Conservation (phyloP, 371 early-diverging fungal species). For the Saksenaea vasiformis region DNA sequence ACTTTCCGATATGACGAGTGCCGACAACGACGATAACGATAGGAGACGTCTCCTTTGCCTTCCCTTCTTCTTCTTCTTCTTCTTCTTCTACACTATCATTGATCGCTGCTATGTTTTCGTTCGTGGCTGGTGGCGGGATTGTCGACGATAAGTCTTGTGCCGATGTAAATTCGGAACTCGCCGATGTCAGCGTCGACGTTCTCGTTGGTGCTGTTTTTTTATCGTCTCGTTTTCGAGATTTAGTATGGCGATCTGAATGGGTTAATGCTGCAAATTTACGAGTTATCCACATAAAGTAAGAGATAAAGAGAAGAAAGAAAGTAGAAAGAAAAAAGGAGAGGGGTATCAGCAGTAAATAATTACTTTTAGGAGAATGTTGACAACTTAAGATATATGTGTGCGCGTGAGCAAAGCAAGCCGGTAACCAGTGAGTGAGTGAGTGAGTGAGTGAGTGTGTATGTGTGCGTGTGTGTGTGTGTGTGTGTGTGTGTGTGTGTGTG, state of each 20-base stretch:
- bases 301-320: neutral
- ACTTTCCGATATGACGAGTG: conserved; percentile 36
- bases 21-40: conserved; percentile 36
- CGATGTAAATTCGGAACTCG: neutral
- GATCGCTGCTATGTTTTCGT: neutral
- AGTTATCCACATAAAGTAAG: conserved; percentile 32
- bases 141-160: neutral
- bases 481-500: neutral
- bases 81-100: conserved; percentile 7
- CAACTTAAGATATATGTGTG: conserved; percentile 5
- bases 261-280: conserved; percentile 33
- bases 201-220: neutral
- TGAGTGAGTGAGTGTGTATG: neutral
- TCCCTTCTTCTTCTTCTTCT: neutral
- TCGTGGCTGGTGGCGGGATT: neutral
- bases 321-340: neutral
- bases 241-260: conserved; percentile 15
- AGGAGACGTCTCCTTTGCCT: conserved; percentile 1
- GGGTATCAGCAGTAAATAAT: conserved; percentile 7
- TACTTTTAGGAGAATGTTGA: conserved; percentile 12
- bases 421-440: conserved; percentile 2
- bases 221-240: conserved; percentile 7
- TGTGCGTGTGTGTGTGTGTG: neutral
- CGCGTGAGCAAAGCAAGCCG: no score
- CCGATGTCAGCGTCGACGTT: conserved; percentile 13